phyloP scores from a whole-genome alignment of 352 stramenopile genomes.

The Globisporangium recalcitrans region DNA sequence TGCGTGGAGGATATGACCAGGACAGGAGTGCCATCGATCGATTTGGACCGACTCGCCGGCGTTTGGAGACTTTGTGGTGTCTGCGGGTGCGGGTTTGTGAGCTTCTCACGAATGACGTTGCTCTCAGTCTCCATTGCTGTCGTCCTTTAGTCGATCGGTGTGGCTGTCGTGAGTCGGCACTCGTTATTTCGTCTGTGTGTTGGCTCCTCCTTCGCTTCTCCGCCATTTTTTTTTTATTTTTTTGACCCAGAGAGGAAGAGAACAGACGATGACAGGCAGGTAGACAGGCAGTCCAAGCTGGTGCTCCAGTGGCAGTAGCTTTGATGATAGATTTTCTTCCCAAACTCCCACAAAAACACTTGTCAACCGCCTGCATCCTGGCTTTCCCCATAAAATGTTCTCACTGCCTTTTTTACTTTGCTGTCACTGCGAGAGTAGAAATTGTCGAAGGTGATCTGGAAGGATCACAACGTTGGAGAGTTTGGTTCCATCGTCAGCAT shows the following conservation, averaged over 20 bases:
- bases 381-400: not conserved
- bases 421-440: too few species aligned
- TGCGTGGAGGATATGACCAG: not conserved
- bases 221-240: conserved; percentile 15
- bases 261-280: not conserved
- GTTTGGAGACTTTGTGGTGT: not conserved
- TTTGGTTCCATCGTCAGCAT: not conserved
- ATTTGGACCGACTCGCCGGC: not conserved
- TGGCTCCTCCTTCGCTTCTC: conserved; percentile 8
- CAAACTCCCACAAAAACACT: not conserved
- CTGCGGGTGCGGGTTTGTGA: not conserved
- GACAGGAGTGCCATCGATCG: not conserved
- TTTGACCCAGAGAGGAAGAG: conserved; percentile 13
- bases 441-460: too few species aligned
- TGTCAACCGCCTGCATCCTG: not conserved
- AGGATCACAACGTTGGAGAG: not conserved
- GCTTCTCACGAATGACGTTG: too few species aligned
- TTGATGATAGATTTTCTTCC: conserved; percentile 3
- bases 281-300: conserved; percentile 4
- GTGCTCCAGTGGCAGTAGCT: not conserved
- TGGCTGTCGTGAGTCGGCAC: not conserved
- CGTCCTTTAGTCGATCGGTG: not conserved
- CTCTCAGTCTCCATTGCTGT: not conserved
- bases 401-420: not conserved
- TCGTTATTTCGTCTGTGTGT: conserved; percentile 5